Evolutionary conservation across 768 basidiomycete genomes (phyloP).

Genomic region (Thelephora aurantiotincta): DNA sequence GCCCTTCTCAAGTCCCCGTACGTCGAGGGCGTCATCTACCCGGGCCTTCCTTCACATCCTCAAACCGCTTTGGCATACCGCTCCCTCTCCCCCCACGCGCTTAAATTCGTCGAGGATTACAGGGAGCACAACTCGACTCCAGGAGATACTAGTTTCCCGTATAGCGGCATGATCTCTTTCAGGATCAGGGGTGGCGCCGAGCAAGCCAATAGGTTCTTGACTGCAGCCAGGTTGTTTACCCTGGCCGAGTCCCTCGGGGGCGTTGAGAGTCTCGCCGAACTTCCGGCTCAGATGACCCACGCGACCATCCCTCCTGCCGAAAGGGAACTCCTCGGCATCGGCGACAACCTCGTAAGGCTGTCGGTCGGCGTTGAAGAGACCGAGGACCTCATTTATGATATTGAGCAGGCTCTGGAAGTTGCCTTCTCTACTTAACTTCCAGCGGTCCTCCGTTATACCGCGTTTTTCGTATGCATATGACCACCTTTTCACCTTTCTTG

Average conservation of each 20-base stretch:
- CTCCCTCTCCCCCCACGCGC: constrained; percentile 56
- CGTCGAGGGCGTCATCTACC: constrained; percentile 80
- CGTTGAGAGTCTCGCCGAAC: constrained; percentile 82
- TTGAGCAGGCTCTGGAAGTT: constrained; percentile 46
- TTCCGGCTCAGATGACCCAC: constrained; percentile 85
- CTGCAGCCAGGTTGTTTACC: constrained; percentile 49
- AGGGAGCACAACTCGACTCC: constrained; percentile 16
- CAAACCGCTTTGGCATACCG: constrained; percentile 49
- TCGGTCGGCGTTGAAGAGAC: constrained; percentile 83
- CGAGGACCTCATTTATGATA: constrained; percentile 66
- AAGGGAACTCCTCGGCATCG: constrained; percentile 60
- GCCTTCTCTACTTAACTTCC: constrained; percentile 12
- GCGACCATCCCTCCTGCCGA: constrained; percentile 57
- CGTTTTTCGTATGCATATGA: too few species aligned
- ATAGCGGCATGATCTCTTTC: constrained; percentile 81
- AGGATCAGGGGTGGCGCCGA: constrained; percentile 34
- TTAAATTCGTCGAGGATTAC: constrained; percentile 38
- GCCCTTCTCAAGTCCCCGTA: constrained; percentile 37
- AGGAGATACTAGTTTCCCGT: constrained; percentile 55
- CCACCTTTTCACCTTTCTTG: too few species aligned
- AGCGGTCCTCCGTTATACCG: too few species aligned
- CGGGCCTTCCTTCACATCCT: constrained; percentile 58
- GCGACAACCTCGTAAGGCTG: constrained; percentile 61
- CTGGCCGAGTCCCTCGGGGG: constrained; percentile 87
- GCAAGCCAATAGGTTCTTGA: constrained; percentile 57